Percentiles rank a stretch among this genome's conserved stretches.
Evolutionary conservation across 345 rosid species (phyloP).

Genomic region (Camelina neglecta): DNA sequence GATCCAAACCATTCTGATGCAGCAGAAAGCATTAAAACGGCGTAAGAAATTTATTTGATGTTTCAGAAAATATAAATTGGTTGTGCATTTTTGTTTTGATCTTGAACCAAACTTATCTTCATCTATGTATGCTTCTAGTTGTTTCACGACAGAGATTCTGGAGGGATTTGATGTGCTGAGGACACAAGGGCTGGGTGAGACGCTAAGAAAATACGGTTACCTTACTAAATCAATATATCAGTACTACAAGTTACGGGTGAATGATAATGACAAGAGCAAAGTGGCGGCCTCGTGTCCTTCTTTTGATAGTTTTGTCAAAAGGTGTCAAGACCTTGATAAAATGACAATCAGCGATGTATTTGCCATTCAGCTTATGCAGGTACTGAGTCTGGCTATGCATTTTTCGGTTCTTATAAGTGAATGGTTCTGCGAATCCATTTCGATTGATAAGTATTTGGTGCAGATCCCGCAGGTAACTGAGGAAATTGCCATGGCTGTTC

Average conservation of each 20-base stretch:
- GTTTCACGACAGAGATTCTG: constrained; percentile 91
- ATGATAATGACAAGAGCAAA: constrained; percentile 47
- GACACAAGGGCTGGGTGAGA: constrained; percentile 70
- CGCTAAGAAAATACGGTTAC: constrained; percentile 75
- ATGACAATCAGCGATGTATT: constrained; percentile 89
- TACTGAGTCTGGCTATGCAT: constrained; percentile 36
- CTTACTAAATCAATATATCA: constrained; percentile 73
- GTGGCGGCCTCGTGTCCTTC: constrained; percentile 51
- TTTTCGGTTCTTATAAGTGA: background rate
- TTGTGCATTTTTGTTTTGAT: background rate
- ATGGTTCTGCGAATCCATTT: background rate
- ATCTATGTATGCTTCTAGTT: constrained; percentile 51
- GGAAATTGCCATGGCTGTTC: constrained; percentile 72
- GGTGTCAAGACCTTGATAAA: constrained; percentile 79
- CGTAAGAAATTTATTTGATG: constrained; percentile 50
- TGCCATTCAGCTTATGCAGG: constrained; percentile 97
- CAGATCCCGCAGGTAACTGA: constrained; percentile 92
- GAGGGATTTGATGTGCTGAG: constrained; percentile 92
- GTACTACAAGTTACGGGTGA: constrained; percentile 54
- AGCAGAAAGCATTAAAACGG: constrained; percentile 90
- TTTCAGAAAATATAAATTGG: background rate
- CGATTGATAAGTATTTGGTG: background rate
- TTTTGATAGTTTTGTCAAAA: constrained; percentile 63
- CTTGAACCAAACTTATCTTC: constrained; percentile 15
- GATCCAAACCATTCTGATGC: constrained; percentile 81